Percentiles rank a stretch among this genome's conserved stretches.
phyloP scores from a whole-genome alignment of 176 grass and related monocot genomes.

The Oryza coarctata region DNA sequence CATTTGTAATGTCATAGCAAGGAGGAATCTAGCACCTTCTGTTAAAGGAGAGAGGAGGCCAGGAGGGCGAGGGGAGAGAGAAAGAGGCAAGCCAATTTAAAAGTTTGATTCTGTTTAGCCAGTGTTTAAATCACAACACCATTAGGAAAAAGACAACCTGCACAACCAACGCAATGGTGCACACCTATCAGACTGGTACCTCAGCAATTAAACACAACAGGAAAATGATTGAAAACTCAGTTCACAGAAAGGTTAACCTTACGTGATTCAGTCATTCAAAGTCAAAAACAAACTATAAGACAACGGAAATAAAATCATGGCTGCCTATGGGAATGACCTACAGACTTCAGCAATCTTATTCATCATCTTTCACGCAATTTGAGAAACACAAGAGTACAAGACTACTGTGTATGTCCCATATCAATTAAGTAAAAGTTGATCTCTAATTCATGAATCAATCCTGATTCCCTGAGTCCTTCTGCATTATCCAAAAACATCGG shows the following conservation, averaged over 20 bases:
- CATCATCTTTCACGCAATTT: not conserved
- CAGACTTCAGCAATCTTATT: not conserved
- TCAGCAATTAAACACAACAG: not conserved
- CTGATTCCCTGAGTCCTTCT: not conserved
- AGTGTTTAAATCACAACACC: not conserved
- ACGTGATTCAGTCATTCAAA: not conserved
- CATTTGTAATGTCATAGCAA: not conserved
- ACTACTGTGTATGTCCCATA: not conserved
- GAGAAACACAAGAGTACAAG: not conserved
- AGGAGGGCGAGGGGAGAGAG: not conserved
- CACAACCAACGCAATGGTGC: constrained; percentile 3
- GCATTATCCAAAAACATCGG: not conserved
- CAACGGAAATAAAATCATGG: not conserved
- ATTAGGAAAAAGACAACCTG: not conserved
- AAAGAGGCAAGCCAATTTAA: not conserved
- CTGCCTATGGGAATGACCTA: not conserved
- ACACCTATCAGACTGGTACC: not conserved
- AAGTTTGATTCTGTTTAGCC: not conserved
- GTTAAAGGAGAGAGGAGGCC: not conserved
- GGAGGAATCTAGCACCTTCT: not conserved
- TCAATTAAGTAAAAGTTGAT: not conserved
- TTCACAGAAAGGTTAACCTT: not conserved
- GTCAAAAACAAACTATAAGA: not conserved
- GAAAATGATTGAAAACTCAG: not conserved
- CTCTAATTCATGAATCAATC: not conserved